These are phyloP conservation scores for Diaporthe vexans DNA, from an alignment of 2,329 filamentous ascomycete species.

Conservation along the genomic window DNA sequence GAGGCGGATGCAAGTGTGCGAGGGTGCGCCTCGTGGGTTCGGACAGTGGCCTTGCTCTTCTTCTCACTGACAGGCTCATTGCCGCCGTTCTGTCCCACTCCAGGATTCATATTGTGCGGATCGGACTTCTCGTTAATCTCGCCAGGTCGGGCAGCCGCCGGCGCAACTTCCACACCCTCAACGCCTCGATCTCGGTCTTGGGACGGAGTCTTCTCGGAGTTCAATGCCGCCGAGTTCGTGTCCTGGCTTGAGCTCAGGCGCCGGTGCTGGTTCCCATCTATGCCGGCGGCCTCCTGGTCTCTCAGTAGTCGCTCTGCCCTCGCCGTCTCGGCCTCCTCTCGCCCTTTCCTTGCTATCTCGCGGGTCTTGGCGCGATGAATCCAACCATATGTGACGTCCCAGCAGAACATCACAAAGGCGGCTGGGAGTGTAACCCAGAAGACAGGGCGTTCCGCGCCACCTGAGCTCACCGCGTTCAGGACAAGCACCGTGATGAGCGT, in stretches of 20 bases:
- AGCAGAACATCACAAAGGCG: slow-evolving; percentile 76
- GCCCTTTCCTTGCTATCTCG: slow-evolving; percentile 70
- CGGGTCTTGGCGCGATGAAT: slow-evolving; percentile 72
- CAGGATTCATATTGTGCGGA: not conserved
- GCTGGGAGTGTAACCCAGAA: slow-evolving; percentile 79
- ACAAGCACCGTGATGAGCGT: slow-evolving; percentile 76
- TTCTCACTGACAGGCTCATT: slow-evolving; percentile 9
- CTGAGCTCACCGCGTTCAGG: slow-evolving; percentile 72
- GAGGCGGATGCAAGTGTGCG: slow-evolving; percentile 68
- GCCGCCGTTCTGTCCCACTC: not conserved
- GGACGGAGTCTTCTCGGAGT: slow-evolving; percentile 7
- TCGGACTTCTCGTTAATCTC: slow-evolving; percentile 23
- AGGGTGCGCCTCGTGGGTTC: slow-evolving; percentile 33
- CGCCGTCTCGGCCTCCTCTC: slow-evolving; percentile 61
- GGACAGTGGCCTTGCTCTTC: not conserved
- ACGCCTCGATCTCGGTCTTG: not conserved
- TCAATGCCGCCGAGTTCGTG: slow-evolving; percentile 4
- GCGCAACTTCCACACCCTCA: not conserved
- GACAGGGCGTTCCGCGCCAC: slow-evolving; percentile 67
- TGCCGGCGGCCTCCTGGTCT: slow-evolving; percentile 50
- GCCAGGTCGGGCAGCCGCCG: not conserved
- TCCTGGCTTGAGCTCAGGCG: slow-evolving; percentile 24
- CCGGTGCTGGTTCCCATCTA: not conserved
- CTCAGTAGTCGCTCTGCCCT: slow-evolving; percentile 55
- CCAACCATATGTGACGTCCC: slow-evolving; percentile 77